phyloP scores from a whole-genome alignment of 2,329 filamentous ascomycete species.

The Waltergamsia citrina region DNA sequence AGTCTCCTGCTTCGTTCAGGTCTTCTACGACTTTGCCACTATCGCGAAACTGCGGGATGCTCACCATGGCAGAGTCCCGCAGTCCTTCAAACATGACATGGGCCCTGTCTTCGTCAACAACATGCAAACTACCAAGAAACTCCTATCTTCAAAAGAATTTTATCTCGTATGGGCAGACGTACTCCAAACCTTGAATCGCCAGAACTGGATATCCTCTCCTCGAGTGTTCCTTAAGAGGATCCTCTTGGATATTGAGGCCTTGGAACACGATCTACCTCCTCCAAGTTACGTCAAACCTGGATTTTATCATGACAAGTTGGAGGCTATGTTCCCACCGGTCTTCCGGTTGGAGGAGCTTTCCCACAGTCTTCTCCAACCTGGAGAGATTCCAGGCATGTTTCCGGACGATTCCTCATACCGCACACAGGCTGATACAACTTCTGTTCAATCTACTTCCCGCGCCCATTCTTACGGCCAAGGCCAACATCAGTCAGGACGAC shows the following conservation, averaged over 20 bases:
- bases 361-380: background rate
- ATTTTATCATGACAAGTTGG: background rate
- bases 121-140: slow-evolving; percentile 1
- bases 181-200: background rate
- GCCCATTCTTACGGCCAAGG: too few species aligned
- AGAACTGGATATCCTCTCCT: background rate
- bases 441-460: too few species aligned
- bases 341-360: background rate
- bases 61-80: background rate
- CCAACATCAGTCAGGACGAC: too few species aligned
- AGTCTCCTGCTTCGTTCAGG: background rate
- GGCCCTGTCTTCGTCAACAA: background rate
- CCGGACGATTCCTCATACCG: background rate
- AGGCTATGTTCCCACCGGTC: slow-evolving; percentile 1
- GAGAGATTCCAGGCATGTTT: slow-evolving; percentile 1
- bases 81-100: background rate
- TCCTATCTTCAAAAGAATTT: background rate
- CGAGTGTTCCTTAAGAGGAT: background rate
- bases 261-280: slow-evolving; percentile 1
- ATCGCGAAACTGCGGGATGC: background rate
- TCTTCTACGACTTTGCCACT: background rate
- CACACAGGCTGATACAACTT: background rate
- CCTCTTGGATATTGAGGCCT: slow-evolving; percentile 2
- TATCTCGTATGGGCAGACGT: background rate
- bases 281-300: background rate